Percentiles rank a stretch among this genome's conserved stretches.
These are phyloP conservation scores for Epichloe aotearoae DNA, from an alignment of 2,329 filamentous ascomycete genomes.

Conservation along the genomic window DNA sequence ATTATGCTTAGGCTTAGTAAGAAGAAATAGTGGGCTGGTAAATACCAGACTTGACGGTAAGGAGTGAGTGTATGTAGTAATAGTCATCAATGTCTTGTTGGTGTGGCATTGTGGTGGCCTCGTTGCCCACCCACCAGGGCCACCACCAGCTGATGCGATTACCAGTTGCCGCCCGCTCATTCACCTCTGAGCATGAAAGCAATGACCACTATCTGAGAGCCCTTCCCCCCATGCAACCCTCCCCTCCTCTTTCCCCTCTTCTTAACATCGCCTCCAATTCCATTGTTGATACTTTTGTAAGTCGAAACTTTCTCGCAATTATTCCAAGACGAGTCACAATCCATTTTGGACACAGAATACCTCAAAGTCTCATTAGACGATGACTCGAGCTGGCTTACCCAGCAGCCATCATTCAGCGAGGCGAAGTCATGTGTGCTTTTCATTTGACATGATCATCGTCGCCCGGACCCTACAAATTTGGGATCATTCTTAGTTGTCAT, in stretches of 20 bases:
- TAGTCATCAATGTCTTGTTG: too few species aligned
- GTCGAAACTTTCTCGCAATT: neutral
- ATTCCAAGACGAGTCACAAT: neutral
- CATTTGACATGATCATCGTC: neutral
- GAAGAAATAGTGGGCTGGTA: too few species aligned
- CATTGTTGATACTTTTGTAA: neutral
- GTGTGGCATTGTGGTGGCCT: too few species aligned
- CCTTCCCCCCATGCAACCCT: neutral
- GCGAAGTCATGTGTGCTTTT: neutral
- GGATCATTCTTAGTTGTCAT: neutral
- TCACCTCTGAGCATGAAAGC: neutral
- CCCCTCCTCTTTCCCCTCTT: neutral
- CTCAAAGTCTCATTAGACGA: neutral
- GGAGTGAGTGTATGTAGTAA: too few species aligned
- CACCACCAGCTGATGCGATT: neutral
- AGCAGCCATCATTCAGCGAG: neutral
- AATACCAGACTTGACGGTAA: too few species aligned
- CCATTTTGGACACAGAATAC: neutral
- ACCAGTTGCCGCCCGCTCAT: neutral
- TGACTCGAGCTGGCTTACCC: neutral
- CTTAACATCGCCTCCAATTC: neutral
- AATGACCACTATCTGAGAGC: neutral
- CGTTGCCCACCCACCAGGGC: too few species aligned
- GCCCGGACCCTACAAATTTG: neutral
- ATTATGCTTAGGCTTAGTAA: too few species aligned